These are phyloP conservation scores for Leucaena leucocephala DNA, from an alignment of 306 rosid species.

Conservation along the genomic window DNA sequence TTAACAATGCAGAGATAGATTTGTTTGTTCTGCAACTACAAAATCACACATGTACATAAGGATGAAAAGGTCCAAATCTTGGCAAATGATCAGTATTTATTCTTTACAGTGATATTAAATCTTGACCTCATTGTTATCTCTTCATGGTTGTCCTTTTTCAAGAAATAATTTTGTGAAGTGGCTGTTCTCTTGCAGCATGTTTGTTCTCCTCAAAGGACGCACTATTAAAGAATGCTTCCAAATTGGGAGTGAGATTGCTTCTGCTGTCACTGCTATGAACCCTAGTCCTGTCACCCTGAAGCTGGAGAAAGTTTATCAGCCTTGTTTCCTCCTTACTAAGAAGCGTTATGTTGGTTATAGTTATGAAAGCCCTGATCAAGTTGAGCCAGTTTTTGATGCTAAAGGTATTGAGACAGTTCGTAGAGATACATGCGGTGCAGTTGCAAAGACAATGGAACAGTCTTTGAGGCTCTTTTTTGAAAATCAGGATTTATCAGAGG, in stretches of 20 bases:
- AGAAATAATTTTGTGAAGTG: slow-evolving; percentile 26
- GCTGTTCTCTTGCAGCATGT: slow-evolving; percentile 70
- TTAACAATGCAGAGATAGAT: background rate
- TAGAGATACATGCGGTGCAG: slow-evolving; percentile 91
- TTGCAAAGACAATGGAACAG: slow-evolving; percentile 85
- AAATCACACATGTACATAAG: background rate
- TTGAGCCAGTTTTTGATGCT: slow-evolving; percentile 84
- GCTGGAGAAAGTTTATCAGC: slow-evolving; percentile 91
- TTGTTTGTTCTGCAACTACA: background rate
- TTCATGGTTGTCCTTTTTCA: slow-evolving; percentile 23
- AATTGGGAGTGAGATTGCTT: slow-evolving; percentile 90
- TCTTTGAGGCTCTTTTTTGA: slow-evolving; percentile 86
- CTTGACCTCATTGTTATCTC: slow-evolving; percentile 28
- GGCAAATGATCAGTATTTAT: background rate
- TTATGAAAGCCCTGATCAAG: slow-evolving; percentile 79
- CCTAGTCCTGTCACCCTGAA: slow-evolving; percentile 92
- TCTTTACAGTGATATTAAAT: slow-evolving; percentile 6
- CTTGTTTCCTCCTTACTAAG: slow-evolving; percentile 92
- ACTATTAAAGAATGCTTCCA: slow-evolving; percentile 65
- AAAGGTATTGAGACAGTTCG: slow-evolving; percentile 97
- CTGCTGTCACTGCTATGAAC: slow-evolving; percentile 85
- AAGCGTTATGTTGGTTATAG: slow-evolving; percentile 97
- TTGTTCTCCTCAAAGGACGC: slow-evolving; percentile 93
- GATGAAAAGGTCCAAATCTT: background rate
- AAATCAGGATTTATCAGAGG: slow-evolving; percentile 70